Evolutionary conservation across 805 yeast species (phyloP).

Genomic region (Debaryomyces maramus): DNA sequence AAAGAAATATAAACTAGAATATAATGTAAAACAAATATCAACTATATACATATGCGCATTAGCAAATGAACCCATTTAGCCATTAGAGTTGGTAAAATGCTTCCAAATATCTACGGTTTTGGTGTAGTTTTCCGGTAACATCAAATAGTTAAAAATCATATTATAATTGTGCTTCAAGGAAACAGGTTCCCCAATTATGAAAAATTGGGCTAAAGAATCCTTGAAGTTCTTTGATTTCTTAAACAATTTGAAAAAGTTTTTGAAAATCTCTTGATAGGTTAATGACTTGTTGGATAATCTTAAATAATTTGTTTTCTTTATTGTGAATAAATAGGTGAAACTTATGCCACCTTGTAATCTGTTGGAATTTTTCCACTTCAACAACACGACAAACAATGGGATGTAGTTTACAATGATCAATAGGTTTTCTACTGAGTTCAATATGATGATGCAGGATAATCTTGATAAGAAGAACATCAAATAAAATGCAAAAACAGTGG

Average conservation of each 20-base stretch:
- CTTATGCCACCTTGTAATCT: constrained; percentile 56
- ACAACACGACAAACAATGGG: constrained; percentile 80
- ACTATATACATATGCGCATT: background rate
- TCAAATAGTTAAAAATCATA: constrained; percentile 32
- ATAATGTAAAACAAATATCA: background rate
- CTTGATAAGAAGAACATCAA: constrained; percentile 65
- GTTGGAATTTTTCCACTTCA: constrained; percentile 77
- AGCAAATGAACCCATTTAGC: too few species aligned
- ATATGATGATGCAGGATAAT: constrained; percentile 46
- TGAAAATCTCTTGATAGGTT: constrained; percentile 34
- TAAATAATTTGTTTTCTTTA: constrained; percentile 23
- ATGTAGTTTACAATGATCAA: constrained; percentile 74
- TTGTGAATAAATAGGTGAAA: constrained; percentile 23
- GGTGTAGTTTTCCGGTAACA: constrained; percentile 34
- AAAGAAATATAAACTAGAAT: background rate
- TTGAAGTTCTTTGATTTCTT: constrained; percentile 29
- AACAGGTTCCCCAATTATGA: constrained; percentile 28
- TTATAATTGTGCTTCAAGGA: constrained; percentile 23
- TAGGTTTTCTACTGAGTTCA: constrained; percentile 55
- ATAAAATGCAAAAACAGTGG: constrained; percentile 87
- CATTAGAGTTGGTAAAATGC: constrained; percentile 4
- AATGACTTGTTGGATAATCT: constrained; percentile 38
- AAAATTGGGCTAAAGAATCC: constrained; percentile 20
- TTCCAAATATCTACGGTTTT: constrained; percentile 29
- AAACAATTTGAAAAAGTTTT: constrained; percentile 31